Percentiles rank a stretch among this genome's conserved stretches.
Conservation (phyloP, 176 grass and related monocot genomes). For the Oryza coarctata region DNA sequence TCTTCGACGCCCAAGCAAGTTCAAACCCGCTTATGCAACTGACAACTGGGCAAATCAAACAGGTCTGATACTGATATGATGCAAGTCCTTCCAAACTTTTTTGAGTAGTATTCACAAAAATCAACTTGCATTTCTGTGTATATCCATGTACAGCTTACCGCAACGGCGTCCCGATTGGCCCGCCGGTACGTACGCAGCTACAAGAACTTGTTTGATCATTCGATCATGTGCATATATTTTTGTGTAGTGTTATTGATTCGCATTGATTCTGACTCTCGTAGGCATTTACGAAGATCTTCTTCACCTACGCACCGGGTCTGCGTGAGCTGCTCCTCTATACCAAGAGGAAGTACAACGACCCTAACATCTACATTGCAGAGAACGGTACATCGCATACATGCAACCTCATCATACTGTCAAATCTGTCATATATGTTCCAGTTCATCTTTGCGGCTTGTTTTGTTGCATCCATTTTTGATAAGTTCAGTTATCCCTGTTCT, state of each 20-base stretch:
- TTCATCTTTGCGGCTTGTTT: not conserved
- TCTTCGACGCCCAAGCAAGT: not conserved
- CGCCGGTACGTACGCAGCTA: not conserved
- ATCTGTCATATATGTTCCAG: not conserved
- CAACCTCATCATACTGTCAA: not conserved
- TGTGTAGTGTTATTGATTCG: not conserved
- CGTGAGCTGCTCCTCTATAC: conserved; percentile 58
- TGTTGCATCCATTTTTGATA: not conserved
- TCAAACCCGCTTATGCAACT: conserved; percentile 20
- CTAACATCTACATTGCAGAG: conserved; percentile 54
- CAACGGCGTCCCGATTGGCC: conserved; percentile 29
- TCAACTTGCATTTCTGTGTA: not conserved
- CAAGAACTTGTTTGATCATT: not conserved
- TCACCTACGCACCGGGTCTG: conserved; percentile 48
- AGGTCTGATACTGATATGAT: not conserved
- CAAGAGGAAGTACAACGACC: conserved; percentile 46
- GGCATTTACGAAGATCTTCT: conserved; percentile 42
- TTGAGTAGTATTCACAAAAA: not conserved
- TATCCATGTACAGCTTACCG: not conserved
- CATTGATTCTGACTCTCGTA: not conserved
- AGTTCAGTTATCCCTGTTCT: not conserved
- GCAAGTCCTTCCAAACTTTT: not conserved
- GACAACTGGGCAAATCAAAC: conserved; percentile 44
- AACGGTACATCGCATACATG: conserved; percentile 34
- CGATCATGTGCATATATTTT: not conserved